Evolutionary conservation across 345 rosid genomes (phyloP), one percentile per base, ranked within the genome.

Genomic region (Populus pruinosa): DNA sequence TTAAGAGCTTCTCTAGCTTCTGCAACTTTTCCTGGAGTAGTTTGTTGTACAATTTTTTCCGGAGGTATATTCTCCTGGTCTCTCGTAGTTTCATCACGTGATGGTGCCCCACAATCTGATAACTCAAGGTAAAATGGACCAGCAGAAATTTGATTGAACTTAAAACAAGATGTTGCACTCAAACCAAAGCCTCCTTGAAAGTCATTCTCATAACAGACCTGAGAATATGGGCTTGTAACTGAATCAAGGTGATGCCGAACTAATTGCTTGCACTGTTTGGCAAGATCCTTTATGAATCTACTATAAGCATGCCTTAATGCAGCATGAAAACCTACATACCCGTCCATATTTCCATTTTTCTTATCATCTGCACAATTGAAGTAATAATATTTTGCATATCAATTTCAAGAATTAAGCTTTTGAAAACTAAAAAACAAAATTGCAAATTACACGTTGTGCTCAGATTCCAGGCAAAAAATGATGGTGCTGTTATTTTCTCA

Each of bases 211-310:
- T 92, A 96, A 77, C 94, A 93, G 56, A 92, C 96, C 87, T 86
- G 93, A 69, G 98, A 96, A 78, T 96, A 93, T 81, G 98, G 92
- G 66, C 99, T 93, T 5, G 98, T 96, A 36, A 88, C 98, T 43
- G 99, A 96, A 88, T 96, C 96, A 67, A 93, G 96, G 84, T 93
- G 99, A 79, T 96, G 98, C 73, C 94, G 86, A 76, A 91, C 93
- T 79, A 93, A 78, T 74, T 93, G 92, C 89, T 92, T 93, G 88
- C 99, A 92, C 70, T 93, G 91, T 85, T 91, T 91, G 11, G 97
- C 87, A 49, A 92, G 92, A 67, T 92, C 92, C 83, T 83, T 89
- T 75, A 96, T 84, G 72, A 96, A 92, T 23, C 89, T 88, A 76
- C 63, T 86, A 82, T 93, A 93, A 61, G 93, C 87, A 31, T 90